Base-by-base conservation (phyloP, 2,329 filamentous ascomycete genomes). In the Alternaria viburni region DNA sequence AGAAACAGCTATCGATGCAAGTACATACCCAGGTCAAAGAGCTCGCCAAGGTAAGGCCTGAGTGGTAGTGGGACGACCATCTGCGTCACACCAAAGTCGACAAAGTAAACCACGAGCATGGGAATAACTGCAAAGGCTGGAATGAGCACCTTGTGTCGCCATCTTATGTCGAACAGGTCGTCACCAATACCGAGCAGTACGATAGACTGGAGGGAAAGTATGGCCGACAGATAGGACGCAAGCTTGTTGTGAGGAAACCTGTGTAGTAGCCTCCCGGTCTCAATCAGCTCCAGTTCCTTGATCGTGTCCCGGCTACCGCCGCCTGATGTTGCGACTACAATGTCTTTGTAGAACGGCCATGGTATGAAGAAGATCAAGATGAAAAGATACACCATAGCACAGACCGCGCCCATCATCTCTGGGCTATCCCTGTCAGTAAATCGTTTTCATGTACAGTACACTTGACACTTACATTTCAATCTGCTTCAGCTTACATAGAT, bases 91-190 rank as follows among this genome's bases (percentile, higher is more conserved):
- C 93, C 95, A 79, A 98, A 99, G 82, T 98, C 95, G 80, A 98
- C 93, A 83, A 97, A 97, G 86, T 99, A 99, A 72, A 99, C 91
- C 67, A 97, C 92, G 11, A 99, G 89, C 81, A 98, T 91, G 15
- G 96, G 96, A 64, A 98, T 93, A 50, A 93, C 91, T 61, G 94
- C 94, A 72, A 99, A 91, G 62, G 93, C 96, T 6, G 96, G 96
- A 72, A 99, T 97, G 84, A 97, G 92, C 82, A 97, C 93, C 84
- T 99, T 99, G 86, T 99, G 95, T 57, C 96, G 91, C 96, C 96
- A 99, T 77, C 96, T 89, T 76, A 99, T 97, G 80, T 99, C 96
- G 81, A 99, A 97, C 55, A 97, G 87, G 81, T 99, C 96, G 81
- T 99, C 96, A 69, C 93, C 92, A 64, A 99, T 90, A 58, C 96